These are phyloP conservation scores for Chamaenerion angustifolium DNA, from an alignment of 345 rosid species.

Conservation along the genomic window DNA sequence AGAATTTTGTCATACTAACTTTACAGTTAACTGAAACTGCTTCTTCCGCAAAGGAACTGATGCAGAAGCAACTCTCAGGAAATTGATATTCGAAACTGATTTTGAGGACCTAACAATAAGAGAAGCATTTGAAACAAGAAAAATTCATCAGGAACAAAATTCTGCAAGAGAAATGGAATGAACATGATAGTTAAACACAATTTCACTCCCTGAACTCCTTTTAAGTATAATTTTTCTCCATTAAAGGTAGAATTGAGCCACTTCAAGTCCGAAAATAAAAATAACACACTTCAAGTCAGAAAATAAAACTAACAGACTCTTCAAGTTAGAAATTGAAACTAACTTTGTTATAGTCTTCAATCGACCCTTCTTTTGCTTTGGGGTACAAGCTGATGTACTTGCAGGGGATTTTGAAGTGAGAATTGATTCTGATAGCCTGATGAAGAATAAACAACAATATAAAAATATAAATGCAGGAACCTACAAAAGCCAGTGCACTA, in stretches of 20 bases:
- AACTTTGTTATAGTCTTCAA: slow-evolving; percentile 9
- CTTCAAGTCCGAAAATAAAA: background rate
- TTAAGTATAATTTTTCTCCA: no score
- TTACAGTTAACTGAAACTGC: slow-evolving; percentile 18
- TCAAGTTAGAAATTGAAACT: background rate
- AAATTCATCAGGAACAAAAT: background rate
- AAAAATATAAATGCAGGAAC: background rate
- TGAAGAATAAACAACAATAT: background rate
- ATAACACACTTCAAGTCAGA: no score
- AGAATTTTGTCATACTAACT: slow-evolving; percentile 15
- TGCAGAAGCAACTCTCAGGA: slow-evolving; percentile 19
- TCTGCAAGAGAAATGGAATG: no score
- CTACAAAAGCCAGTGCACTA: background rate
- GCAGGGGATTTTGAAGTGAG: slow-evolving; percentile 6
- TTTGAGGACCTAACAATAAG: slow-evolving; percentile 27
- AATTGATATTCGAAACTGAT: slow-evolving; percentile 19
- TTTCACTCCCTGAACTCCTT: no score
- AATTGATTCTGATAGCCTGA: slow-evolving; percentile 11
- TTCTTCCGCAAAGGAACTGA: slow-evolving; percentile 21
- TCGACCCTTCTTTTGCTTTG: slow-evolving; percentile 6
- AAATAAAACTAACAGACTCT: background rate
- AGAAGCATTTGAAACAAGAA: slow-evolving; percentile 5
- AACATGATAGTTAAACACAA: no score
- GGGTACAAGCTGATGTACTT: slow-evolving; percentile 7
- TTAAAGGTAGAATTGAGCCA: no score